phyloP scores from a whole-genome alignment of 148 eudicot genomes.

The Dysphania ambrosioides region DNA sequence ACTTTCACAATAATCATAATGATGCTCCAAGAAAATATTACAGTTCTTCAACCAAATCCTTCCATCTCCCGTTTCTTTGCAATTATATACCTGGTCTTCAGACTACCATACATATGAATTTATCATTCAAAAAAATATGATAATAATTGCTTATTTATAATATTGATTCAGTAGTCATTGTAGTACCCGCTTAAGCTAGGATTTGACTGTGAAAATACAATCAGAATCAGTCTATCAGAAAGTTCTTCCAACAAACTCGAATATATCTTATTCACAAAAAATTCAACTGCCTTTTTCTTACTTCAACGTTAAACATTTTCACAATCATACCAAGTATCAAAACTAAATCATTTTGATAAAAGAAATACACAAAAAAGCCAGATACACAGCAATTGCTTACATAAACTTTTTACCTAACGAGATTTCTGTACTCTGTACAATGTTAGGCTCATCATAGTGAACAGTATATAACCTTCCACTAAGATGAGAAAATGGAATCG shows the following conservation, averaged over 20 bases:
- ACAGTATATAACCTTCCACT: constrained; percentile 7
- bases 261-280: constrained; percentile 7
- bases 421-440: constrained; percentile 10
- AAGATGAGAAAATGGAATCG: constrained; percentile 8
- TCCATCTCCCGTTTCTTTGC: not conserved
- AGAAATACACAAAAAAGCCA: not conserved
- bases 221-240: not conserved
- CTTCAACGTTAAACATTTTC: not conserved
- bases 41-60: not conserved
- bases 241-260: not conserved
- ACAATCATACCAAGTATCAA: not conserved
- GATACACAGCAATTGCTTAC: constrained; percentile 3
- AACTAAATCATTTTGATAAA: not conserved
- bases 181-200: not conserved
- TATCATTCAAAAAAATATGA: not conserved
- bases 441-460: constrained; percentile 12
- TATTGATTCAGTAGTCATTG: not conserved
- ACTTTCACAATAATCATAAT: not conserved
- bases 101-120: not conserved
- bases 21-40: not conserved
- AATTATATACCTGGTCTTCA: not conserved
- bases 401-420: not conserved
- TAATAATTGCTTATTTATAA: not conserved
- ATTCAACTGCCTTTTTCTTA: not conserved
- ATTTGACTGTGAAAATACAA: not conserved